Evolutionary conservation across 2,329 filamentous ascomycete genomes (phyloP), one percentile per base, ranked within the genome.

Genomic region (Penicillium hesseltinei): DNA sequence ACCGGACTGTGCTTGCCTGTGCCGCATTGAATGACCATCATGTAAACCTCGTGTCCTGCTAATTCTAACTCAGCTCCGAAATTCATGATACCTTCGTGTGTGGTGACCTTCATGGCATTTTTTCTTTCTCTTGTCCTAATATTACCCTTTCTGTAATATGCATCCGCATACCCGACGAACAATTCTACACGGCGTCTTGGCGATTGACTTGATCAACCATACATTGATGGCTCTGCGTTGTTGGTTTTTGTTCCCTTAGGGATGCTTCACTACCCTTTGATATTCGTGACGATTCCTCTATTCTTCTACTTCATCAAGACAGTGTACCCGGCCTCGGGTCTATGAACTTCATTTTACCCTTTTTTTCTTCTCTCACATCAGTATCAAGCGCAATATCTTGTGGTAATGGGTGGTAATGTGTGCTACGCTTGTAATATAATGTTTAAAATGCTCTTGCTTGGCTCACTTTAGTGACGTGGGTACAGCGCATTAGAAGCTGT

Each of bases 1-100:
- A 99, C 74, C 86, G 89, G 51, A 92, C 96, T 77, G 88, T 97
- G 74, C 82, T 99, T 60, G 92, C 91, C 36, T 94, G 90, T 68
- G 90, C 92, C 1, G 90, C 92, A 4, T 82, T 91, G 43, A 90
- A 92, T 55, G 92, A 97, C 71, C 86, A 92, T 59, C 90, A 97
- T 72, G 87, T 99, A 69, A 97, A 96, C 72, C 81, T 97, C 29
- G 95, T 93, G 69, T 87, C 85, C 33, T 92, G 89, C 74, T 77
- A 71, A 63, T 60, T 45, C 27, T 44, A 53, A 35, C 38, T 46
- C 45, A 17, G 44, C 21, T 43, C 25, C 42, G 25, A 27, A 33
- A 52, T 38, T 21, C 40, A 45, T 47, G 49, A 29, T 50, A 48
- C 39, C 23, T 44, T 42, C 23, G 35, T 51, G 35, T 48, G 21